phyloP scores from a whole-genome alignment of 495 filamentous ascomycete species.

The Penicillium maclennaniae region DNA sequence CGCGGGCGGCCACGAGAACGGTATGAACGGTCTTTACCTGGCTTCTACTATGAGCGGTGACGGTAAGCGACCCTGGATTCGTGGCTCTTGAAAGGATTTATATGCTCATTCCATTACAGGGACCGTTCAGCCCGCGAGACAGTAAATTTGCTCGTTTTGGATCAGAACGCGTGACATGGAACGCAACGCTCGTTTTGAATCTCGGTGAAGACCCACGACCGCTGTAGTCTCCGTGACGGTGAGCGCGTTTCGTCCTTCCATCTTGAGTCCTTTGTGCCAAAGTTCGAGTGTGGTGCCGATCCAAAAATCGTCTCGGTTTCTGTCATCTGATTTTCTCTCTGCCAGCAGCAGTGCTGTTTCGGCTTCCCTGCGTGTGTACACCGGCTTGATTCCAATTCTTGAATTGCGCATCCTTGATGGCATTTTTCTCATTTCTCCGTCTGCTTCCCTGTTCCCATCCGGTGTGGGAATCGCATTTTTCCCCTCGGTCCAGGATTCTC shows the following conservation, averaged over 20 bases:
- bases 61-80: conserved; percentile 29
- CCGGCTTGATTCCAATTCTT: conserved; percentile 11
- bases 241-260: not conserved
- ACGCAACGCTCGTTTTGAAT: not conserved
- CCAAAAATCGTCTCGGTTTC: not conserved
- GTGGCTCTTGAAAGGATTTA: too few species aligned
- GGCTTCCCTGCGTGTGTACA: conserved; percentile 10
- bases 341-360: conserved; percentile 9
- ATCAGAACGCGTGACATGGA: conserved; percentile 17
- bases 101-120: conserved; percentile 22
- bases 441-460: conserved; percentile 20
- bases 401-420: conserved; percentile 24
- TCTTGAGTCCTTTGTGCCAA: not conserved
- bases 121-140: conserved; percentile 44
- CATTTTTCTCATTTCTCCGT: conserved; percentile 11
- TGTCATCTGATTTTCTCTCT: conserved; percentile 5
- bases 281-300: not conserved
- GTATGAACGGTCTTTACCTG: conserved; percentile 47
- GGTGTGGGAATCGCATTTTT: conserved; percentile 35
- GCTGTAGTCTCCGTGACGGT: conserved; percentile 2
- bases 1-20: conserved; percentile 38
- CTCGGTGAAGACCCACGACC: not conserved
- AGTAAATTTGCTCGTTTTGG: conserved; percentile 27
- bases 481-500: conserved; percentile 26
- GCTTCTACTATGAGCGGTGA: conserved; percentile 48